Base-by-base conservation (phyloP, 2,329 filamentous ascomycete species). In the Beauveria sp. region DNA sequence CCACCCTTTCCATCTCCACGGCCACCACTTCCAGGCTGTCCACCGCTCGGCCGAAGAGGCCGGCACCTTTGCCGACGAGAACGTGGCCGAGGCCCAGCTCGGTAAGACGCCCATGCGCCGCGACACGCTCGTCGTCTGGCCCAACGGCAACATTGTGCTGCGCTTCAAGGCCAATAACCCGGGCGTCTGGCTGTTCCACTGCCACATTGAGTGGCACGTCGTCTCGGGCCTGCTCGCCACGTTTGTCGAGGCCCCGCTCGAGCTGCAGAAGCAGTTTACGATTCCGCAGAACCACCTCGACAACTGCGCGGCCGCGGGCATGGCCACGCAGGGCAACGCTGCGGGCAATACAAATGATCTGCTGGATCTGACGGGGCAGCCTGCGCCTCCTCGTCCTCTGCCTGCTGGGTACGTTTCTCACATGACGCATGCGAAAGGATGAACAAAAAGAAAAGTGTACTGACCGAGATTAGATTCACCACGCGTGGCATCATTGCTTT, bases 131-230 rank as follows among this genome's bases (percentile, higher is more conserved):
- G 81, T 88, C 1, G 73, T 91, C 0, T 80, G 80, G 22, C 86
- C 87, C 0, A 79, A 83, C 37, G 88, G 89, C 0, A 85, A 89
- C 70, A 80, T 88, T 26, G 83, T 91, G 12, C 69, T 93, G 24
- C 79, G 85, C n/a, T 88, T 88, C 74, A 76, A 77, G 61, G 84
- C 86, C 1, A 80, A 89, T 68, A 90, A 90, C 65, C 84, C 87
- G 12, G 86, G 83, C 43, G 77, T 89, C 24, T 89, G 86, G 86
- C 72, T 89, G 4, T 89, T 92, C 75, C 89, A 92, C 73, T 92
- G 89, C 73, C 90, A 93, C 70, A 87, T 92, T 58, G 88, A 90
- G 69, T 93, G 88, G 88, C 88, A 91, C 69, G 77, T 90, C 61
- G 75, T 80, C 1, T 84, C 84, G 3, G 88, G 88, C n/a, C 77